Evolutionary conservation across 345 rosid genomes (phyloP).

Genomic region (Dovyalis caffra): DNA sequence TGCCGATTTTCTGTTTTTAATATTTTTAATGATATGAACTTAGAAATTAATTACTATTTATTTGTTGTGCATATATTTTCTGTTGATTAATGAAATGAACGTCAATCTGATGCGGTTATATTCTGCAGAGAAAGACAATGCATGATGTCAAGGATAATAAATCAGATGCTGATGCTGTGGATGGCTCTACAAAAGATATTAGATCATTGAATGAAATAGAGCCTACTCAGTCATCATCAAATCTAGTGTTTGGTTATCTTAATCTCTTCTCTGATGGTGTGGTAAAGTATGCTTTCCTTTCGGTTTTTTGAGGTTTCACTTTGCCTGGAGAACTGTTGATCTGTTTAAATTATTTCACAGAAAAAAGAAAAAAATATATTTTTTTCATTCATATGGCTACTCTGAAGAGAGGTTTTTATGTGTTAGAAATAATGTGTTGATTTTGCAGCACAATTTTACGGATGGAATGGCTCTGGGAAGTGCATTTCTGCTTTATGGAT

Average conservation of each 20-base stretch:
- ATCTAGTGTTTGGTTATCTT: conserved; percentile 92
- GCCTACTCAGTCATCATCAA: conserved; percentile 46
- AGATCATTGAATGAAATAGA: conserved; percentile 39
- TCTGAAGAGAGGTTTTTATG: background rate
- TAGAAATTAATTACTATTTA: background rate
- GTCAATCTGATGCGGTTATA: conserved; percentile 6
- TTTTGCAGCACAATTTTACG: conserved; percentile 91
- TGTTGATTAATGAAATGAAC: conserved; percentile 9
- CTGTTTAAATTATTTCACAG: background rate
- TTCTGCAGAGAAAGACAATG: conserved; percentile 61
- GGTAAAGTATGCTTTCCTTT: conserved; percentile 61
- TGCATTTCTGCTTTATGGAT: conserved; percentile 94
- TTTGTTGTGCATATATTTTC: background rate
- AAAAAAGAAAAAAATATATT: background rate
- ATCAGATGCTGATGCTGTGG: conserved; percentile 35
- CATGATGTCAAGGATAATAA: conserved; percentile 36
- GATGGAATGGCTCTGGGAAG: conserved; percentile 98
- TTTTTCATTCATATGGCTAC: background rate
- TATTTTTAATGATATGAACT: background rate
- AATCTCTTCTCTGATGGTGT: conserved; percentile 98
- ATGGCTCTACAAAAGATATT: conserved; percentile 25
- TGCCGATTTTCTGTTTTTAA: background rate
- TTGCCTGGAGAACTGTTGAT: background rate
- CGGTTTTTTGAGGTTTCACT: conserved; percentile 10
- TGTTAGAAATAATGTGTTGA: background rate